Base-by-base conservation (phyloP, 345 rosid genomes). In the Populus davidiana region DNA sequence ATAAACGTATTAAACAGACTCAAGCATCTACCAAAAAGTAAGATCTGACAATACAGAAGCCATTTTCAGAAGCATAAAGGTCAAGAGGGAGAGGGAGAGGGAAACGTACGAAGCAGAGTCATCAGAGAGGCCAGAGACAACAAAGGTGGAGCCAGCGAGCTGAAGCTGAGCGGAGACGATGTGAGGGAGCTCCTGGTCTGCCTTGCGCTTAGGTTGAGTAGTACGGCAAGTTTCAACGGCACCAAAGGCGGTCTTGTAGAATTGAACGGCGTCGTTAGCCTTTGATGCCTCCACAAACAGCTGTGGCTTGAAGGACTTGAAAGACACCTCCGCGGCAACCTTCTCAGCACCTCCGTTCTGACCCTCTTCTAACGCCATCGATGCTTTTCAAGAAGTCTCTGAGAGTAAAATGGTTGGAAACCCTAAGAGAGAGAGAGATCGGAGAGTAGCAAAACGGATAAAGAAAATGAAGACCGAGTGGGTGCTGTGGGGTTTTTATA, bases 141-240 rank as follows among this genome's bases (percentile, higher is more conserved):
- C 75, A 70, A 92, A 29, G 74, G 89, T 81, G 41, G 85, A 68
- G 44, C 97, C 96, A 62, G 85, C 97, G 67, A 96, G 84, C 67
- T 79, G 79, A 17, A 96, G 90, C 82, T 91, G 88, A 75, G 94
- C 88, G 21, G 90, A 89, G 76, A 91, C 83, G 66, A 95, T 82
- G 73, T 89, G 94, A 81, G 98, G 99, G 65, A 87, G 84, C 85
- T 93, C 98, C 89, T 92, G 94, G 17, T 92, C 98, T 8, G 94
- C 93, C 86, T 93, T 96, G 54, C 98, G 98, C 89, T 96, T 92
- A 35, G 94, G 90, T 78, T 90, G 84, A 71, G 89, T 76, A 29
- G 88, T 81, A 59, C 94, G 93, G 47, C 86, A 83, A 31, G 81
- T 72, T 86, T 93, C 97, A 39, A 81, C 84, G 10, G 98, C 98